A percentile compares a stretch with the other conserved stretches of the same genome.
phyloP scores from a whole-genome alignment of 441 rosid species.

The Pelargonium citronellum region DNA sequence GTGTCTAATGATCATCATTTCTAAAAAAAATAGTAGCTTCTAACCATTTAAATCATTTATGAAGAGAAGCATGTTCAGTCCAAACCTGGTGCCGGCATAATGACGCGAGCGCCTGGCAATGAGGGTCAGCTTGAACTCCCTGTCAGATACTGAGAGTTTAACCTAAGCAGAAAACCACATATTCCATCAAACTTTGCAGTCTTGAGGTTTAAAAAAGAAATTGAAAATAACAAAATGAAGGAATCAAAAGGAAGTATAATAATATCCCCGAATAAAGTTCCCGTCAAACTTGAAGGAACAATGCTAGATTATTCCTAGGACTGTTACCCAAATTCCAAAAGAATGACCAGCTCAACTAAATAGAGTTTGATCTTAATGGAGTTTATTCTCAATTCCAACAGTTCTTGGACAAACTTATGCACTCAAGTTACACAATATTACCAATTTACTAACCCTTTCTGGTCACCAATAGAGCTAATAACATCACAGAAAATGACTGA shows the following conservation, averaged over 20 bases:
- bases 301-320: background rate
- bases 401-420: too few species aligned
- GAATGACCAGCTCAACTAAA: background rate
- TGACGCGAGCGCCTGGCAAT: slow-evolving; percentile 97
- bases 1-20: background rate
- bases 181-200: background rate
- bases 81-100: slow-evolving; percentile 91
- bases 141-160: slow-evolving; percentile 60
- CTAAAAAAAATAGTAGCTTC: background rate
- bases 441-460: too few species aligned
- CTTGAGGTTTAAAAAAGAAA: background rate
- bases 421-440: too few species aligned
- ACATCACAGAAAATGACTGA: too few species aligned
- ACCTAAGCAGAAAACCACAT: slow-evolving; percentile 37
- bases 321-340: too few species aligned
- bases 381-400: too few species aligned
- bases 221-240: background rate
- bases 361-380: too few species aligned
- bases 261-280: background rate
- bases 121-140: slow-evolving; percentile 69
- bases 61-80: background rate
- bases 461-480: too few species aligned
- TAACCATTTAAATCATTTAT: background rate
- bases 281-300: background rate
- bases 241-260: background rate